Evolutionary conservation across 345 rosid genomes (phyloP).

Genomic region (Fremontodendron californicum): DNA sequence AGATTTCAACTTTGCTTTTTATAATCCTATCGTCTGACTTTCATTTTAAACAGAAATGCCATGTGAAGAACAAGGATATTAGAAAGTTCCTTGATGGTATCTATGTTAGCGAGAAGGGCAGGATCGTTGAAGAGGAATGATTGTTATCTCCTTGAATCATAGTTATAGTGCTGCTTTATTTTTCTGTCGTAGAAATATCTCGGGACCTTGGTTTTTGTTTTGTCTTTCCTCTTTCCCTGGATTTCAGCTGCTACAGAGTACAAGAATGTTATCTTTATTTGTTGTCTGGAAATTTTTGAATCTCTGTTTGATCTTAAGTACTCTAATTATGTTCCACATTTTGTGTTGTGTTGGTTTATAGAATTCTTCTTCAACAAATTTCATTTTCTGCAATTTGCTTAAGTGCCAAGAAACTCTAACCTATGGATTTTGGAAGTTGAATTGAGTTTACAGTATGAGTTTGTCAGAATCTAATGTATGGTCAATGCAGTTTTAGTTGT

Average conservation of each 20-base stretch:
- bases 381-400: not conserved
- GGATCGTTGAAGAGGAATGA: constrained; percentile 44
- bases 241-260: too few species aligned
- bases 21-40: not conserved
- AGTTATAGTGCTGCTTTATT: not conserved
- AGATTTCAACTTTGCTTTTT: not conserved
- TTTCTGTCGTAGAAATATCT: not conserved
- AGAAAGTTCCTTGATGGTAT: constrained; percentile 68
- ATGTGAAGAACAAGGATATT: constrained; percentile 64
- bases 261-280: too few species aligned
- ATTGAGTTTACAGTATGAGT: not conserved
- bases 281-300: too few species aligned
- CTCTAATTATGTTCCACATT: not conserved
- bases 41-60: constrained; percentile 51
- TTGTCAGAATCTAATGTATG: not conserved
- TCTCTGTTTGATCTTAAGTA: not conserved
- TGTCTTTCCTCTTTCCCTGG: not conserved
- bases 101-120: constrained; percentile 57
- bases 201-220: not conserved
- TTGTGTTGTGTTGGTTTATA: not conserved
- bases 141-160: not conserved
- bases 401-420: not conserved
- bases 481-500: not conserved
- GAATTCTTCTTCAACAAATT: not conserved
- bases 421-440: not conserved